phyloP scores from a whole-genome alignment of 768 basidiomycete genomes.

The Leccinum arenicola region DNA sequence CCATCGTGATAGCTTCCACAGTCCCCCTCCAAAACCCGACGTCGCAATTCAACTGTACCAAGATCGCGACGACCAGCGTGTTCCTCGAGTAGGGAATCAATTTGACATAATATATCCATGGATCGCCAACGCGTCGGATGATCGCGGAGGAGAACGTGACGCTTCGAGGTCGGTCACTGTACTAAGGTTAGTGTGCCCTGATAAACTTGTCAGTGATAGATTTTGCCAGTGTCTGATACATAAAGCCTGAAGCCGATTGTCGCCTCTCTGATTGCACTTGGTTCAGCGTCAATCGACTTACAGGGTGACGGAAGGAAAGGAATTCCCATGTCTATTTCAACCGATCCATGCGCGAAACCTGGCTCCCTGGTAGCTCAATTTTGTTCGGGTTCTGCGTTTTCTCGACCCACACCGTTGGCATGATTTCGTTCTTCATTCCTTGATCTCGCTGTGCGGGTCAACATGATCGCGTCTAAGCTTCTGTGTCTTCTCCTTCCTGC shows the following conservation, averaged over 20 bases:
- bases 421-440: no score
- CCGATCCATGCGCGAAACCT: slow-evolving; percentile 85
- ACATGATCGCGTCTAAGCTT: no score
- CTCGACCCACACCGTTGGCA: no score
- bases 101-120: slow-evolving; percentile 41
- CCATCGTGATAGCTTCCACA: slow-evolving; percentile 10
- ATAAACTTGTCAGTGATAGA: background rate
- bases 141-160: slow-evolving; percentile 35
- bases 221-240: background rate
- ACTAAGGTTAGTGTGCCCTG: background rate
- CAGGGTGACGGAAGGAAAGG: slow-evolving; percentile 84
- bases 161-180: slow-evolving; percentile 36
- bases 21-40: slow-evolving; percentile 35
- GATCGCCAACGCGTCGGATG: slow-evolving; percentile 47
- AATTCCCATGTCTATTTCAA: slow-evolving; percentile 88
- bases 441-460: no score
- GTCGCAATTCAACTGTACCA: slow-evolving; percentile 57
- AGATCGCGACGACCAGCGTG: slow-evolving; percentile 47
- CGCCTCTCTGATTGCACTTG: background rate
- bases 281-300: background rate
- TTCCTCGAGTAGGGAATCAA: slow-evolving; percentile 57
- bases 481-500: no score
- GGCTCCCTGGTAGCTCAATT: slow-evolving; percentile 45
- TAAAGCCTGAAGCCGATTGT: slow-evolving; percentile 35
- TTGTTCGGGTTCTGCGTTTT: background rate